phyloP scores from a whole-genome alignment of 2,329 filamentous ascomycete genomes.

The Phoma sp. region DNA sequence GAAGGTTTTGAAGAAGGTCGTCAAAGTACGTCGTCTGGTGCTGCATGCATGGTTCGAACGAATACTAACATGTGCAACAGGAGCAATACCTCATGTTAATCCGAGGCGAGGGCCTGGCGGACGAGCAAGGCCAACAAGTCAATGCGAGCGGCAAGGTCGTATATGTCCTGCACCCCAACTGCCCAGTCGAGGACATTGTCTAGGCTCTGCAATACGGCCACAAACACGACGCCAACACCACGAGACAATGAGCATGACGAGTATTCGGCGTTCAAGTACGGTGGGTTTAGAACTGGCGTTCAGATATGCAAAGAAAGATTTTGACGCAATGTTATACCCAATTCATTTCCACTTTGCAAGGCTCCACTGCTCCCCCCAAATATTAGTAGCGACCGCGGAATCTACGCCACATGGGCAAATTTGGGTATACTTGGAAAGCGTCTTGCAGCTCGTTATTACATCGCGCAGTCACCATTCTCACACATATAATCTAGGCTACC shows the following conservation, averaged over 20 bases:
- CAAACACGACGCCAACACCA: neutral
- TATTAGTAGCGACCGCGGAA: neutral
- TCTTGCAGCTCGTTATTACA: neutral
- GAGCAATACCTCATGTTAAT: conserved; percentile 67
- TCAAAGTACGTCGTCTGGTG: conserved; percentile 71
- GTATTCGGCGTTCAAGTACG: conserved; percentile 1
- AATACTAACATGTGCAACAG: conserved; percentile 44
- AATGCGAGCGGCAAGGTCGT: conserved; percentile 61
- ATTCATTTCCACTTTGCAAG: neutral
- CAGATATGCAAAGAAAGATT: conserved; percentile 1
- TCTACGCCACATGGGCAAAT: neutral
- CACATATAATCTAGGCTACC: neutral
- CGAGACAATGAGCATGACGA: conserved; percentile 2
- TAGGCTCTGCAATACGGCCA: neutral
- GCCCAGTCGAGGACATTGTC: conserved; percentile 71
- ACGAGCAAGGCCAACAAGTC: conserved; percentile 69
- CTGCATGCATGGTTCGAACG: neutral
- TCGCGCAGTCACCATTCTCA: neutral
- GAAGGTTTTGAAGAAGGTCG: conserved; percentile 94
- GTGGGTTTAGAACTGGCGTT: conserved; percentile 7
- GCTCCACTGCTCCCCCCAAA: neutral
- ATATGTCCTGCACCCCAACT: conserved; percentile 95
- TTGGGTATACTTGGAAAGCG: neutral
- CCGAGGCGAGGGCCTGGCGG: conserved; percentile 86
- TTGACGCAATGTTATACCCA: conserved; percentile 17